Evolutionary conservation across 371 early-diverging fungal species (phyloP).

Genomic region (Nematocida sp.): DNA sequence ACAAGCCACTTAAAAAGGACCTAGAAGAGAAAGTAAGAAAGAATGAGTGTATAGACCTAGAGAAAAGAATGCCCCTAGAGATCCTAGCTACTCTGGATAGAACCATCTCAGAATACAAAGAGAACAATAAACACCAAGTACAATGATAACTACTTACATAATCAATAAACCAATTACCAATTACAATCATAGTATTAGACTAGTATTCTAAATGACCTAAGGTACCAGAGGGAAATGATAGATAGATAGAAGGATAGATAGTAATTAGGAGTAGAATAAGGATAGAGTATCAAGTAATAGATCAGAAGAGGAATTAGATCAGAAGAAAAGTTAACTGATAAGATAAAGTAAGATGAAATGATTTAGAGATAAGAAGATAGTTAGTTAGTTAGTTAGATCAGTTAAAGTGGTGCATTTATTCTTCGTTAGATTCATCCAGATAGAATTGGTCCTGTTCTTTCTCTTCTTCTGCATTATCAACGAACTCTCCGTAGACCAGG

Average conservation of each 20-base stretch:
- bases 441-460: slow-evolving; percentile 23
- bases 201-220: no score
- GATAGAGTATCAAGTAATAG: neutral
- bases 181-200: no score
- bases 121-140: neutral
- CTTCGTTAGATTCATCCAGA: slow-evolving; percentile 25
- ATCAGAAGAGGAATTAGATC: neutral
- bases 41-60: slow-evolving; percentile 36
- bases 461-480: slow-evolving; percentile 46
- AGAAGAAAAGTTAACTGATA: no score
- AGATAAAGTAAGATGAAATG: no score
- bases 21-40: slow-evolving; percentile 44
- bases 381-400: no score
- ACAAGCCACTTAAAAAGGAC: slow-evolving; percentile 5
- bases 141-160: neutral
- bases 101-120: neutral
- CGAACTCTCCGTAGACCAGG: slow-evolving; percentile 54
- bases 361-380: no score
- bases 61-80: slow-evolving; percentile 28
- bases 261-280: neutral
- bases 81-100: slow-evolving; percentile 11
- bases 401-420: slow-evolving; percentile 3
- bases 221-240: no score
- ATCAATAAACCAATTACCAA: neutral
- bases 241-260: neutral